phyloP scores from a whole-genome alignment of 257 asterid genomes.

The Lycium ferocissimum region DNA sequence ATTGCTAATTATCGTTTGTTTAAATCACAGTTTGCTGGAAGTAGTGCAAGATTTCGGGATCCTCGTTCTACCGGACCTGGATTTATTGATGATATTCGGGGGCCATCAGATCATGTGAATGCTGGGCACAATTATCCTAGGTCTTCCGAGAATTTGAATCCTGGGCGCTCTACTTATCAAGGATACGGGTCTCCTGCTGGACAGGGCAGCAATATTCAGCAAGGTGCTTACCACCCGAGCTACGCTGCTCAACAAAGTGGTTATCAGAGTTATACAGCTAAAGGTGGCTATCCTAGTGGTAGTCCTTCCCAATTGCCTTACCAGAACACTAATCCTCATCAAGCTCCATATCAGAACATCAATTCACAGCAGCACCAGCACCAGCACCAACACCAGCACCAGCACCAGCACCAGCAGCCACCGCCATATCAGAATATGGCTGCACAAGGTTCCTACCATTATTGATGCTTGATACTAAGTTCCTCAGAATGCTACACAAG shows the following conservation, averaged over 20 bases:
- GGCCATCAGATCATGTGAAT: slow-evolving; percentile 47
- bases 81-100: slow-evolving; percentile 34
- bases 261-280: slow-evolving; percentile 45
- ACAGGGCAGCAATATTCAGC: slow-evolving; percentile 43
- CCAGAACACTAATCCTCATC: slow-evolving; percentile 46
- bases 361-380: slow-evolving; percentile 29
- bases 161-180: slow-evolving; percentile 45
- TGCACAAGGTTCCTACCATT: slow-evolving; percentile 57
- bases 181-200: slow-evolving; percentile 49
- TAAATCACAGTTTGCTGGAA: slow-evolving; percentile 51
- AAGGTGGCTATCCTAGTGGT: slow-evolving; percentile 39
- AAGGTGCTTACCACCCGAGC: slow-evolving; percentile 48
- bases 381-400: background rate
- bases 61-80: slow-evolving; percentile 51
- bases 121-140: slow-evolving; percentile 47
- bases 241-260: slow-evolving; percentile 43
- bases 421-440: slow-evolving; percentile 49
- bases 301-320: slow-evolving; percentile 52
- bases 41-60: slow-evolving; percentile 51
- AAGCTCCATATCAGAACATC: slow-evolving; percentile 46
- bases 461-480: slow-evolving; percentile 38
- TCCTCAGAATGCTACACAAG: background rate
- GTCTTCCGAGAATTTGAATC: slow-evolving; percentile 48
- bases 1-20: slow-evolving; percentile 22
- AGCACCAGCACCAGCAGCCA: slow-evolving; percentile 32